Conservation (phyloP, 257 asterid species). For the Scutellaria minor region DNA sequence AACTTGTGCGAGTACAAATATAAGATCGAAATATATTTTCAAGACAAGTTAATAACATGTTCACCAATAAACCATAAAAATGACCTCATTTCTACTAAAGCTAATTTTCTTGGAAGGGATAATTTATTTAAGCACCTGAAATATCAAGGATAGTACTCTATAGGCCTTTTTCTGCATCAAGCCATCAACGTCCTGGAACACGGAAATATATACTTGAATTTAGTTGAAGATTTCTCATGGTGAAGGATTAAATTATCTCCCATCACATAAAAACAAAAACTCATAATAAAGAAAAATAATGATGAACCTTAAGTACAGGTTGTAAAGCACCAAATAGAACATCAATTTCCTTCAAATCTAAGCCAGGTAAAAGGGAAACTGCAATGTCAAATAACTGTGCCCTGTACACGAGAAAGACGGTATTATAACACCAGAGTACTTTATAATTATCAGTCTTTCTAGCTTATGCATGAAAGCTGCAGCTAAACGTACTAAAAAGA, state of each 20-base stretch:
- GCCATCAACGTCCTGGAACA: slow-evolving; percentile 76
- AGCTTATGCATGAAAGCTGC: slow-evolving; percentile 20
- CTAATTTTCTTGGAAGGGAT: slow-evolving; percentile 16
- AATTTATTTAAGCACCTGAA: slow-evolving; percentile 54
- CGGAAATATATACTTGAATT: slow-evolving; percentile 13
- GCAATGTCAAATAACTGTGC: slow-evolving; percentile 82
- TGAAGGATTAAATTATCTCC: slow-evolving; percentile 9
- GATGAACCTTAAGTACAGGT: slow-evolving; percentile 72
- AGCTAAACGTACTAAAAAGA: slow-evolving; percentile 9
- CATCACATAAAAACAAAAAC: slow-evolving; percentile 8
- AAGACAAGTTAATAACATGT: background rate
- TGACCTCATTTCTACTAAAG: background rate
- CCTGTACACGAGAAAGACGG: slow-evolving; percentile 50
- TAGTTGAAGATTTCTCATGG: slow-evolving; percentile 20
- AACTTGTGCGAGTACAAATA: background rate
- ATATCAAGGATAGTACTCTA: slow-evolving; percentile 71
- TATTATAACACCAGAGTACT: slow-evolving; percentile 10
- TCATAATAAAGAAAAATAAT: slow-evolving; percentile 12
- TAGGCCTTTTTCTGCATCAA: slow-evolving; percentile 91
- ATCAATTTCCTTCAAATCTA: slow-evolving; percentile 68
- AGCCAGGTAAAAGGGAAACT: slow-evolving; percentile 85
- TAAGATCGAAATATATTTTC: background rate
- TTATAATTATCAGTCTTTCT: slow-evolving; percentile 2
- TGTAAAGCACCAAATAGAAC: slow-evolving; percentile 56
- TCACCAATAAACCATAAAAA: slow-evolving; percentile 16